These are phyloP conservation scores for Candida pseudocylindracea DNA, from an alignment of 1,139 yeast genomes.

Conservation along the genomic window DNA sequence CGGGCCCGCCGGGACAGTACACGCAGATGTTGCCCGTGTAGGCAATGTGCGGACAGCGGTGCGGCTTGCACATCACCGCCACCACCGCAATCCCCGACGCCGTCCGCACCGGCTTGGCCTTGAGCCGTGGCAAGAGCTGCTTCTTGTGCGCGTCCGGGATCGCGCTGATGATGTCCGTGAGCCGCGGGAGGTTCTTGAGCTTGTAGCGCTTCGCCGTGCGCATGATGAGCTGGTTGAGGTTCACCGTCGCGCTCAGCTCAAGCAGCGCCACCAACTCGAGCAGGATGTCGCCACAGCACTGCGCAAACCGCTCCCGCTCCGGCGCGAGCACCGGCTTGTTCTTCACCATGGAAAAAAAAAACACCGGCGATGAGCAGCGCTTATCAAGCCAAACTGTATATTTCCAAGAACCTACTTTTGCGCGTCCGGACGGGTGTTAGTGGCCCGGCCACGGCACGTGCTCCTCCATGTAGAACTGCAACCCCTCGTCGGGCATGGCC, in stretches of 20 bases:
- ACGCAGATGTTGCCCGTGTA: slow-evolving; percentile 98
- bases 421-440: no score
- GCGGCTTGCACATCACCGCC: slow-evolving; percentile 98
- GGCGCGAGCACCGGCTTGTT: slow-evolving; percentile 42
- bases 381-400: no score
- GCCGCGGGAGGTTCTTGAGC: slow-evolving; percentile 77
- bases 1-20: slow-evolving; percentile 99
- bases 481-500: no score
- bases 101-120: slow-evolving; percentile 96
- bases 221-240: slow-evolving; percentile 74
- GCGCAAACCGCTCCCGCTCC: slow-evolving; percentile 81
- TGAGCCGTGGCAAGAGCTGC: slow-evolving; percentile 73
- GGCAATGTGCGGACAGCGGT: slow-evolving; percentile 97
- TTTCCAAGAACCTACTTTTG: no score
- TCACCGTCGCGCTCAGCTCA: slow-evolving; percentile 56
- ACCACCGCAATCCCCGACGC: slow-evolving; percentile 98
- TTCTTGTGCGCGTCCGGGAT: slow-evolving; percentile 93
- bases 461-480: no score
- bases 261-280: slow-evolving; percentile 67
- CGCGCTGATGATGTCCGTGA: slow-evolving; percentile 85
- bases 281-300: slow-evolving; percentile 86
- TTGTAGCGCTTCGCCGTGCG: slow-evolving; percentile 78
- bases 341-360: no score
- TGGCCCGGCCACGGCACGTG: no score
- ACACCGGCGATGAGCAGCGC: no score